These are phyloP conservation scores for Cladophialophora psammophila DNA, from an alignment of 2,329 filamentous ascomycete species.

Conservation along the genomic window DNA sequence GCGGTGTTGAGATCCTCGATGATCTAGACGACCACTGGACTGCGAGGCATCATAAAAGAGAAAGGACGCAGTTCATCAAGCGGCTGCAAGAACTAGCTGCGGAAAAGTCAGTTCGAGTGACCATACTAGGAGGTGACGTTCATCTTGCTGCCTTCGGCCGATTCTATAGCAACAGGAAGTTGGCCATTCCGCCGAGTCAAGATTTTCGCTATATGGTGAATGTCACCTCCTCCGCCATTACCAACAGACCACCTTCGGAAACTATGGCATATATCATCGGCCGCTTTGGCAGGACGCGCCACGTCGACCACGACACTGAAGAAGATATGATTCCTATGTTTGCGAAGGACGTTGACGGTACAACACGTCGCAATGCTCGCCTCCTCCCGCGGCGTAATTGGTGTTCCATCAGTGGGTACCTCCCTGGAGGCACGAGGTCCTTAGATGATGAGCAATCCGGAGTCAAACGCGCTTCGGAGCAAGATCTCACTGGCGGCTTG, in stretches of 20 bases:
- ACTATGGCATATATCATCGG: conserved; percentile 91
- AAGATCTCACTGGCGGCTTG: too few species aligned
- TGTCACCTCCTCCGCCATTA: conserved; percentile 90
- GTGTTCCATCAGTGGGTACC: conserved; percentile 89
- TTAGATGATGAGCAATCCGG: too few species aligned
- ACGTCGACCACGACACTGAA: conserved; percentile 75
- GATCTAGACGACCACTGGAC: conserved; percentile 98
- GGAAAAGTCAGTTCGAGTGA: conserved; percentile 89
- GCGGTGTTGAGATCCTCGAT: conserved; percentile 88
- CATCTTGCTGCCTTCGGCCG: conserved; percentile 91
- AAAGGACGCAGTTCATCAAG: conserved; percentile 84
- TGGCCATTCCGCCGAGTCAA: conserved; percentile 81
- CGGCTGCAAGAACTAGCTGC: conserved; percentile 92
- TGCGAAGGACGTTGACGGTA: conserved; percentile 84
- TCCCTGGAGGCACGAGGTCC: conserved; percentile 62
- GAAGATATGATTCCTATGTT: conserved; percentile 98
- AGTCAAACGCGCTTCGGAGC: too few species aligned
- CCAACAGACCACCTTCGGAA: conserved; percentile 86
- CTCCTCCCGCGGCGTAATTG: conserved; percentile 91
- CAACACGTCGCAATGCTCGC: conserved; percentile 86
- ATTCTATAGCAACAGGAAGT: conserved; percentile 90
- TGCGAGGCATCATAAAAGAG: conserved; percentile 89
- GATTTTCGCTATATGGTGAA: conserved; percentile 98
- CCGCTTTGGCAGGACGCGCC: conserved; percentile 81
- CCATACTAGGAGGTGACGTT: conserved; percentile 91